Conservation (phyloP, 192 early-diverging fungal species). For the Coemansia sp. region DNA sequence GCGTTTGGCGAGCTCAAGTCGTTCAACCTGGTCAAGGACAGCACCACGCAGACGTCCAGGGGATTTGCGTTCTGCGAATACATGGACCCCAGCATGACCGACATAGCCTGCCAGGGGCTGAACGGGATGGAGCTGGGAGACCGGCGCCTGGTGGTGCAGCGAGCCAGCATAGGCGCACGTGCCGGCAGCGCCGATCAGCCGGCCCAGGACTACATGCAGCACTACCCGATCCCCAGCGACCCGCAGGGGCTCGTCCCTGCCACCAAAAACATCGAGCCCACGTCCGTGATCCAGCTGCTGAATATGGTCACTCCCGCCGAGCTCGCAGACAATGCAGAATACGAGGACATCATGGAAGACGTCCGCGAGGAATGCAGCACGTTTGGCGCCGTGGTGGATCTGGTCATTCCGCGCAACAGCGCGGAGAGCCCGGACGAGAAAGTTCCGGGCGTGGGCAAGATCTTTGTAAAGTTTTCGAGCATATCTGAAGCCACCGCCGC, state of each 20-base stretch:
- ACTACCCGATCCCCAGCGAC: conserved; percentile 33
- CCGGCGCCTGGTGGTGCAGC: conserved; percentile 88
- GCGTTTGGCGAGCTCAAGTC: conserved; percentile 91
- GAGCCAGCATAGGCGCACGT: conserved; percentile 82
- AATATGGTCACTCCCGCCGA: conserved; percentile 94
- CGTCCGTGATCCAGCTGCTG: conserved; percentile 80
- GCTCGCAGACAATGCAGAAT: conserved; percentile 81
- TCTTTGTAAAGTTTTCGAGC: conserved; percentile 76
- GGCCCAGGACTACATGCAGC: conserved; percentile 1
- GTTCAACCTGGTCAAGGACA: conserved; percentile 93
- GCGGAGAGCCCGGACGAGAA: conserved; percentile 35
- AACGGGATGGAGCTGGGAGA: conserved; percentile 96
- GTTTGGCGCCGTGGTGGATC: conserved; percentile 75
- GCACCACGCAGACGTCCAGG: conserved; percentile 66
- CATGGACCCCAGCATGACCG: conserved; percentile 79
- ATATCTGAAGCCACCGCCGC: conserved; percentile 65
- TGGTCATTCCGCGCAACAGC: conserved; percentile 81
- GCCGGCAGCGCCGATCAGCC: conserved; percentile 12
- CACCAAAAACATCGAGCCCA: conserved; percentile 54
- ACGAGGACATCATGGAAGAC: conserved; percentile 88
- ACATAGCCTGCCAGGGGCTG: conserved; percentile 90
- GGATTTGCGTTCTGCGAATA: conserved; percentile 99
- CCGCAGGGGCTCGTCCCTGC: conserved; percentile 13
- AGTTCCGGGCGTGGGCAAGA: conserved; percentile 83
- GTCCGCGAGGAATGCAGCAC: conserved; percentile 84